Evolutionary conservation across 352 stramenopile genomes (phyloP), one percentile per base, ranked within the genome.

Genomic region (Globisporangium orthogonon): DNA sequence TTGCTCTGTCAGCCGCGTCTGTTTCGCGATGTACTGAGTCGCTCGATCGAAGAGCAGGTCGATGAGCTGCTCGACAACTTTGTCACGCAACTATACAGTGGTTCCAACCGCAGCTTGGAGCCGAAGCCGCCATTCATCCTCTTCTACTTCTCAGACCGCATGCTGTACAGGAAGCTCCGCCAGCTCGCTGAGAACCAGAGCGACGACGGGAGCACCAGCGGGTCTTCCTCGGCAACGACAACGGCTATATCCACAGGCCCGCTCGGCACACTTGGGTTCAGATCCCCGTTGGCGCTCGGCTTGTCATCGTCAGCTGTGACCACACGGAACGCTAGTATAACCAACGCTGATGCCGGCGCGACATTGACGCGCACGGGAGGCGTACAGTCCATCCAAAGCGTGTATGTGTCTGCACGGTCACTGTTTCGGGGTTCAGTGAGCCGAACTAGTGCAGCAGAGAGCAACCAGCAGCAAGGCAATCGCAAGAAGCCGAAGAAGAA

Each of bases 1-100:
- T 23, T 23, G 23, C 23, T 23, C 13, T 23, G 18, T 6, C 50
- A 83, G 73, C 54, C 69, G 29, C 61, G 71, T 29, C 62, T 62
- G 11, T 80, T 83, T 29, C 68, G 71, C 4, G 61, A 68, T 29
- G 73, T 69, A 2, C 70, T 80, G n/a, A 54, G 49, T 6, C 46
- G 63, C 39, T 61, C 71, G 15, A 58, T 80, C 30, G 71, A 78
- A n/a, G 64, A 77, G 52, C 31, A 66, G 41, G 50, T 76, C 29
- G 69, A 83, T 37, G 51, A 41, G 10, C 50, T 76, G 9, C 63
- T 83, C 29, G 39, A 65, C 2, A 14, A 18, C 54, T 57, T 75
- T 11, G 51, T 52, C 35, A 4, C 30, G 4, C 54, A 62, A 10
- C 11, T 60, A 29, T 49, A 7, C 31, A 33, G 57, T 28, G 48